Base-by-base conservation (phyloP, 108 stramenopile species). In the Skeletonema grethae region DNA sequence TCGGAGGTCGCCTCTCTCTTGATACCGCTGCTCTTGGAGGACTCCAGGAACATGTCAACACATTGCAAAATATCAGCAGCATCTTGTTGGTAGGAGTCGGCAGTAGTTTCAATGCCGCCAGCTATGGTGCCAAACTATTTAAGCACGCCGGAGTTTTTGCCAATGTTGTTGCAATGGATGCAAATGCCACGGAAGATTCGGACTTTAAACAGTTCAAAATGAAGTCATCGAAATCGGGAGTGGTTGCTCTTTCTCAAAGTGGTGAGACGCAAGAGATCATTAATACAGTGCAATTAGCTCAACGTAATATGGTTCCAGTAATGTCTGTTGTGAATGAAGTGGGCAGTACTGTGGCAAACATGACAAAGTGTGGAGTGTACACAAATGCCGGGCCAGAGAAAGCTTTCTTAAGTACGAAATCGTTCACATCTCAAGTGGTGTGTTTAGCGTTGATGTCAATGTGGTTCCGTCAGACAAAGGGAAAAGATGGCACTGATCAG, bases 381-480 rank as follows among this genome's bases (percentile, higher is more conserved):
- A 88, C 89, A 20, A 89, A 92, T 78, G 90, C 93, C 2, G 95
- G 95, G 8, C 84, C 87, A 9, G 95, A 96, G 75, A 85, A 88
- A 50, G 89, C 94, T 35, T 93, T 91, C 25, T 90, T 93, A 6
- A 90, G 88, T 58, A 96, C 95, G 39, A 96, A 96, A 87, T 89
- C 91, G 7, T 96, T 96, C 75, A 93, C 94, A 7, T 85, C 86
- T 7, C 90, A 96, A 87, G 93, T 96, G 3, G 88, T 92, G 22
- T 91, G 89, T 59, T 39, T 96, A 36, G 86, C 88, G 2, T 67
- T 95, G 71, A 64, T 95, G 58, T 82, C 94, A 0, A 65, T 92
- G 61, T 90, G 88, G 89, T 94, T 94, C 72, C 70, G 90, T 38
- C 87, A 92, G 86, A 84, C 76, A 30, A 83, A 65, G 67, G 75